Percentiles rank a stretch among this genome's conserved stretches.
phyloP scores from a whole-genome alignment of 169 alveolate genomes.

The Babesia caballi region DNA sequence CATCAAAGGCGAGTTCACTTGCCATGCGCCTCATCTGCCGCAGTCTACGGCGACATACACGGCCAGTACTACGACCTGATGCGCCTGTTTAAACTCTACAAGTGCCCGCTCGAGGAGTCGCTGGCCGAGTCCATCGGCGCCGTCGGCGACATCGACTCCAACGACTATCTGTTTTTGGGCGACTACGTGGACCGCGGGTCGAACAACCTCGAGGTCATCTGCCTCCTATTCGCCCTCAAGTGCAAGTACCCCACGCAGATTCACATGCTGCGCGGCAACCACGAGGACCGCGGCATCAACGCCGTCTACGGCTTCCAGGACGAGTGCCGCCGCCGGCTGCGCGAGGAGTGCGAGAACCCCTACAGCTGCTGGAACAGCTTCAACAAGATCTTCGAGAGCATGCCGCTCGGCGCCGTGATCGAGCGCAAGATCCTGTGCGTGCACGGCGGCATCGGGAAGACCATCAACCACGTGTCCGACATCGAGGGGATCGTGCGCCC shows the following conservation, averaged over 20 bases:
- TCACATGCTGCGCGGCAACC: slow-evolving; percentile 98
- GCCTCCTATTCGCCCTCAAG: slow-evolving; percentile 94
- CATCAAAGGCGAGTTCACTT: slow-evolving; percentile 72
- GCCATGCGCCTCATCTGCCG: neutral
- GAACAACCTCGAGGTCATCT: slow-evolving; percentile 87
- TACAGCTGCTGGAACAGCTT: slow-evolving; percentile 91
- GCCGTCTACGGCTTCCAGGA: slow-evolving; percentile 98
- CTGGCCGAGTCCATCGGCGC: slow-evolving; percentile 78
- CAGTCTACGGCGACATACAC: slow-evolving; percentile 97
- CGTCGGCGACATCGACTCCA: slow-evolving; percentile 95
- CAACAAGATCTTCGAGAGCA: slow-evolving; percentile 95
- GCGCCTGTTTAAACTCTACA: slow-evolving; percentile 90
- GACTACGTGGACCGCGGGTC: slow-evolving; percentile 99
- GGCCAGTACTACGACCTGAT: slow-evolving; percentile 97
- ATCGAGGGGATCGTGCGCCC: slow-evolving; percentile 91
- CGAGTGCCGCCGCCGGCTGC: slow-evolving; percentile 95
- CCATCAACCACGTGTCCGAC: slow-evolving; percentile 85
- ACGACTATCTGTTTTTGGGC: slow-evolving; percentile 96
- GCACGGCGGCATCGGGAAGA: slow-evolving; percentile 99
- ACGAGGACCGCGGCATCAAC: slow-evolving; percentile 98
- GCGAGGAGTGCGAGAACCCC: slow-evolving; percentile 94
- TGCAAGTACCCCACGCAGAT: slow-evolving; percentile 95
- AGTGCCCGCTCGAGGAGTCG: slow-evolving; percentile 84
- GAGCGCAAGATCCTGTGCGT: slow-evolving; percentile 96
- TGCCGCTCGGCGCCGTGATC: slow-evolving; percentile 98